Percentiles rank a stretch among this genome's conserved stretches.
Conservation (phyloP, 176 grass and related monocot species). For the Thinopyrum elongatum region DNA sequence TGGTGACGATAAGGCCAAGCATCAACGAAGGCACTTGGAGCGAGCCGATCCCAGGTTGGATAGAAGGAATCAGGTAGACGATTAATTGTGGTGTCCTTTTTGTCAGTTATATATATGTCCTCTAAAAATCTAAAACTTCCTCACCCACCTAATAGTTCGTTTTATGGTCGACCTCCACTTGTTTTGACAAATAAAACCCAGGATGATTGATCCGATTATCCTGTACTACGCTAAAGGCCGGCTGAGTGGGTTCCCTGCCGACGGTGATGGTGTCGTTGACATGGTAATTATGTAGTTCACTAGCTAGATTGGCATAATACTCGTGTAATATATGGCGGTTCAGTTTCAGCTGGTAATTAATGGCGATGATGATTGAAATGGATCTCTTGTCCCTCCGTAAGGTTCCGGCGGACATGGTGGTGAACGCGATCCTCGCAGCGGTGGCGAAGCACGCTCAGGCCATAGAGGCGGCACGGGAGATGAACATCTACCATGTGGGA, state of each 20-base stretch:
- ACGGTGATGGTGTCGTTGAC: slow-evolving; percentile 62
- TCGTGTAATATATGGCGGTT: no score
- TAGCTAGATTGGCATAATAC: slow-evolving; percentile 7
- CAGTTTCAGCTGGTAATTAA: not conserved
- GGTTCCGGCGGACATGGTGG: slow-evolving; percentile 97
- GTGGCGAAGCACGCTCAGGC: slow-evolving; percentile 63
- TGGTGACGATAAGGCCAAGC: slow-evolving; percentile 82
- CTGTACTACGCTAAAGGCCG: slow-evolving; percentile 88
- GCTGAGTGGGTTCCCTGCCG: slow-evolving; percentile 68
- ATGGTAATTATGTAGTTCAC: slow-evolving; percentile 37
- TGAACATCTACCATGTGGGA: slow-evolving; percentile 78
- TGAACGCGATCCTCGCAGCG: slow-evolving; percentile 73
- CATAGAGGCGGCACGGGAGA: not conserved
- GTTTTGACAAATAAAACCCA: slow-evolving; percentile 1
- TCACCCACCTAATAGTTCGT: not conserved
- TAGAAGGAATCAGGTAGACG: slow-evolving; percentile 79
- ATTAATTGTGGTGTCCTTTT: not conserved
- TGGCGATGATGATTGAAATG: not conserved
- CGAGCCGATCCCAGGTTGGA: slow-evolving; percentile 92
- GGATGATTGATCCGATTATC: slow-evolving; percentile 89
- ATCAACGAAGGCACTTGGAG: slow-evolving; percentile 73
- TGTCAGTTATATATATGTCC: no score
- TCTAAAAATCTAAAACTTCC: no score
- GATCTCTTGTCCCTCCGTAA: slow-evolving; percentile 3
- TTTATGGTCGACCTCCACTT: not conserved